Evolutionary conservation across 148 eudicot species (phyloP), one percentile per base, ranked within the genome.

Genomic region (Camellia granthamiana): DNA sequence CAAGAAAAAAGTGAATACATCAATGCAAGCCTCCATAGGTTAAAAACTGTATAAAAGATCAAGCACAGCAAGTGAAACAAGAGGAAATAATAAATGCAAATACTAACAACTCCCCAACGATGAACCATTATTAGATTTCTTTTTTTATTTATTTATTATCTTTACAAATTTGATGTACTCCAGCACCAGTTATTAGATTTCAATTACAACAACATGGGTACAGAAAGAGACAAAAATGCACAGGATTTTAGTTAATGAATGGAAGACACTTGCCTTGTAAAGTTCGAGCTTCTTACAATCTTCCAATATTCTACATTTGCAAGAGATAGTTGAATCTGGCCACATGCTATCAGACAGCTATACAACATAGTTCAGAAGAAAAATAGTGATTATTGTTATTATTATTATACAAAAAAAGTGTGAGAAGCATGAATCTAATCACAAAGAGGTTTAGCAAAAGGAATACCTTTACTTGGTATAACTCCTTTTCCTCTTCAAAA

Each of bases 301-400:
- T 55, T 82, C 61, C 23, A 14, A 52, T 9, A 82, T 23, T n/a
- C 42, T 69, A 62, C 80, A 82, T 70, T 69, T 77, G 80, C 84
- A 82, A 7, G 71, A 44, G 69, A 77, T 23, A 23, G 65, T 58
- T 61, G 76, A 69, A 9, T 59, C 80, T 46, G 84, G 80, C 62
- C 18, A 15, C 61, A 30, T 30, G 8, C 30, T 77, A 62, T 82
- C 80, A 19, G 76, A 56, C 43, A 81, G 75, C 84, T 81, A 76
- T 51, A 73, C 51, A 69, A 65, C 30, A 69, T 14, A 19, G 30
- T 75, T 30, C n/a, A 81, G 67, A 23, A 41, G 6, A 10, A 2
- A 3, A 18, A 44, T 10, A 4, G 49, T 47, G 3, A 10, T 8
- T 23, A 14, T 16, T 3, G 49, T 13, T 30, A 30, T 30, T 30